These are phyloP conservation scores for Zygotorulaspora chibaensis DNA, from an alignment of 805 yeast species.

Conservation along the genomic window DNA sequence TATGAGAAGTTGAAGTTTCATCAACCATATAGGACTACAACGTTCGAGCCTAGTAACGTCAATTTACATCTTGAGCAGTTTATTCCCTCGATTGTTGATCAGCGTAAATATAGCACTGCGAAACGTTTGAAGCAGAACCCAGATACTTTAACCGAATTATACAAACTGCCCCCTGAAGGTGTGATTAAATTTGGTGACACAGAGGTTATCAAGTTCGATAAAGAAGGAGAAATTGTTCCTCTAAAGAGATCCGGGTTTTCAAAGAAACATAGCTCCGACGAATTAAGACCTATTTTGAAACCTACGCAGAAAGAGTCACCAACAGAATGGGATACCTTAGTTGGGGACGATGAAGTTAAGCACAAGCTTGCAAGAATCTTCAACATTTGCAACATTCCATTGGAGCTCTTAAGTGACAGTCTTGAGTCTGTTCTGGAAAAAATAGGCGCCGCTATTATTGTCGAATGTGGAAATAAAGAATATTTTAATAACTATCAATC, in stretches of 20 bases:
- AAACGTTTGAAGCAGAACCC: not conserved
- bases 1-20: not conserved
- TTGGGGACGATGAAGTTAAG: not conserved
- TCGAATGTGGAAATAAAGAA: not conserved
- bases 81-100: not conserved
- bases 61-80: not conserved
- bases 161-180: not conserved
- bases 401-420: not conserved
- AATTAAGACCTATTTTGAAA: not conserved
- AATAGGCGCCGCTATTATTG: not conserved
- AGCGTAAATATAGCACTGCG: not conserved
- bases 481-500: not conserved
- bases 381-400: not conserved
- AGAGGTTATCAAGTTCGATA: not conserved
- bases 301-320: not conserved
- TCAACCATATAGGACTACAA: not conserved
- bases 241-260: not conserved
- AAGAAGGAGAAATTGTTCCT: not conserved
- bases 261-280: not conserved
- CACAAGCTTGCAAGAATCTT: not conserved
- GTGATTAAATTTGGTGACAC: not conserved
- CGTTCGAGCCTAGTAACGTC: not conserved
- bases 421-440: not conserved
- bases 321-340: not conserved
- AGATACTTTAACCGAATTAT: not conserved